phyloP scores from a whole-genome alignment of 352 stramenopile genomes.

The Phytopythium ostracodes region DNA sequence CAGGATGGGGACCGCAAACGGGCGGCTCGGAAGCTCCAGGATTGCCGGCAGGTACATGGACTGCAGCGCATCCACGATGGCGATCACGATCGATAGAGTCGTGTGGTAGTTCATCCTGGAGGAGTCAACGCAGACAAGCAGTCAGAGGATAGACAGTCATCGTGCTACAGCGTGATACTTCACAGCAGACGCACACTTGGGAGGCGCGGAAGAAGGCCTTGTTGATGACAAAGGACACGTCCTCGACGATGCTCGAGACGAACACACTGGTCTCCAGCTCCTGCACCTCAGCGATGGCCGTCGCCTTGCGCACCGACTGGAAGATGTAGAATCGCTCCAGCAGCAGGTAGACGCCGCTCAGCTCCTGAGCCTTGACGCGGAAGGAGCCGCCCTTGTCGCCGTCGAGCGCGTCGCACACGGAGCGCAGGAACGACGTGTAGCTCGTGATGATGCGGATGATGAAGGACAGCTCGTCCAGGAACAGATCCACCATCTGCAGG shows the following conservation, averaged over 20 bases:
- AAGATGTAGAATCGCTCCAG: constrained; percentile 85
- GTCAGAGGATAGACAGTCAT: constrained; percentile 3
- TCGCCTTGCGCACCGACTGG: constrained; percentile 82
- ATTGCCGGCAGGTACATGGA: constrained; percentile 78
- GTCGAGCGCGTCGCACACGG: constrained; percentile 47
- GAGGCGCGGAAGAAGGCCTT: constrained; percentile 75
- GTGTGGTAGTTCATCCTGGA: constrained; percentile 80
- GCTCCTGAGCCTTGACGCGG: constrained; percentile 60
- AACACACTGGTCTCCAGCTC: constrained; percentile 63
- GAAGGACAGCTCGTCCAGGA: constrained; percentile 77
- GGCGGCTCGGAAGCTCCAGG: constrained; percentile 52
- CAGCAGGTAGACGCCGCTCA: constrained; percentile 77
- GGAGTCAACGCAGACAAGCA: background rate
- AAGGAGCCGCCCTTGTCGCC: constrained; percentile 30
- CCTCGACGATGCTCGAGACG: constrained; percentile 78
- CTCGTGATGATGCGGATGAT: constrained; percentile 70
- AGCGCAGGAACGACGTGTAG: constrained; percentile 54
- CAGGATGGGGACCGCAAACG: constrained; percentile 51
- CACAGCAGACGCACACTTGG: constrained; percentile 42
- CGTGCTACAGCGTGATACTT: background rate
- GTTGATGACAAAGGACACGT: constrained; percentile 83
- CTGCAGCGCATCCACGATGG: constrained; percentile 78
- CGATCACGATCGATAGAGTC: constrained; percentile 73
- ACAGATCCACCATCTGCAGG: constrained; percentile 84
- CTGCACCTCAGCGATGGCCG: constrained; percentile 74